A percentile compares a stretch with the other conserved stretches of the same genome.
Conservation (phyloP, 768 basidiomycete species). For the Tylopilus sp. region DNA sequence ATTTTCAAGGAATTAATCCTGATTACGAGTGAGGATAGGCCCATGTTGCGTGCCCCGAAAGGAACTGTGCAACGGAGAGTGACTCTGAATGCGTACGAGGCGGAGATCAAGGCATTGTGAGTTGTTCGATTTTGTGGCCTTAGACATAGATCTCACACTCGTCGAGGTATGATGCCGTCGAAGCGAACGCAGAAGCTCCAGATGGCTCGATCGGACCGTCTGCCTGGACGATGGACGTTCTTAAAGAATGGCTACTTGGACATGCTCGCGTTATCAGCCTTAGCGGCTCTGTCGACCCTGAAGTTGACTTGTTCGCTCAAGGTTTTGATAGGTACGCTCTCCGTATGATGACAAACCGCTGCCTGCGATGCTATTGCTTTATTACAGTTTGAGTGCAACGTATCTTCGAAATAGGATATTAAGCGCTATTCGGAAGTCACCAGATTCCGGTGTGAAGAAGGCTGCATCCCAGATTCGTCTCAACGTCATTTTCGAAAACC, state of each 20-base stretch:
- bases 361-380: neutral
- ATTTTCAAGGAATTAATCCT: conserved; percentile 54
- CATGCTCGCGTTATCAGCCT: neutral
- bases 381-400: conserved; percentile 23
- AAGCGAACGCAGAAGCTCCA: neutral
- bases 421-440: conserved; percentile 21
- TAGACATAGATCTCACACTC: too few relatives aligned
- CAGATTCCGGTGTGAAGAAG: neutral
- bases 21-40: conserved; percentile 37
- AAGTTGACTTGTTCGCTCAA: neutral
- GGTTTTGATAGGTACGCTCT: neutral
- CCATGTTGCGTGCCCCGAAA: conserved; percentile 37
- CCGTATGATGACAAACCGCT: too few relatives aligned
- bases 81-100: conserved; percentile 17
- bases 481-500: conserved; percentile 35
- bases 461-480: too few relatives aligned
- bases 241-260: neutral
- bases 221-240: neutral
- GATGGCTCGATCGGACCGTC: neutral
- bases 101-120: conserved; percentile 16
- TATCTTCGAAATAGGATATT: conserved; percentile 12
- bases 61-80: conserved; percentile 22
- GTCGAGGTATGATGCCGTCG: neutral
- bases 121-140: neutral
- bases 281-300: neutral